Percentiles rank a stretch among this genome's conserved stretches.
phyloP scores from a whole-genome alignment of 176 grass and related monocot species.

The Oryza coarctata region DNA sequence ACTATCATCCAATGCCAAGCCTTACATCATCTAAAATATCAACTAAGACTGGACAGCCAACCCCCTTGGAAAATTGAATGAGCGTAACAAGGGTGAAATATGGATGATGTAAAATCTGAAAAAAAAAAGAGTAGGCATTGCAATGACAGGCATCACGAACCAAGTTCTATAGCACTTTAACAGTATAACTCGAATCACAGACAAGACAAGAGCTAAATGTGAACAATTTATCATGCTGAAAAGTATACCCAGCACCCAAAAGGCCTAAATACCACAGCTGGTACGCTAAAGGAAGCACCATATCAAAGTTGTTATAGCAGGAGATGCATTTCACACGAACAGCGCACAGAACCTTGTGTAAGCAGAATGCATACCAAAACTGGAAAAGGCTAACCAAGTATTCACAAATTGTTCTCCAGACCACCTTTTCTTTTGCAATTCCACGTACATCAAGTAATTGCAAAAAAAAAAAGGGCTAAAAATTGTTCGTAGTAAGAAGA shows the following conservation, averaged over 20 bases:
- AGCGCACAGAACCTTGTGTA: neutral
- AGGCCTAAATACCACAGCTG: neutral
- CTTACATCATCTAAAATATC: neutral
- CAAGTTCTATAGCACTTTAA: neutral
- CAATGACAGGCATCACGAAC: neutral
- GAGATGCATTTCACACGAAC: neutral
- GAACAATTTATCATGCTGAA: neutral
- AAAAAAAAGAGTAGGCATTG: neutral
- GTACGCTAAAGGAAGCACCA: neutral
- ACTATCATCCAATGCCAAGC: neutral
- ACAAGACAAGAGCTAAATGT: neutral
- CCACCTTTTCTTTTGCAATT: neutral
- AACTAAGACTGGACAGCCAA: neutral
- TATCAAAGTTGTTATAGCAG: neutral
- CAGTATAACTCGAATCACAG: neutral
- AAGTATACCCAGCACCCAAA: neutral
- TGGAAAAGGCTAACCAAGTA: neutral
- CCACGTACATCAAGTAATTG: neutral
- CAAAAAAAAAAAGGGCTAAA: too few species aligned
- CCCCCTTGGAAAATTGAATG: neutral
- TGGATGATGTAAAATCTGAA: neutral
- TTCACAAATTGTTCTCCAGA: neutral
- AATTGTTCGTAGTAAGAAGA: too few species aligned
- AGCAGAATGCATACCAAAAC: neutral
- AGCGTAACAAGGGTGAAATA: neutral